Evolutionary conservation across 78 protist species (phyloP).

Genomic region (Isochrysis galbana): DNA sequence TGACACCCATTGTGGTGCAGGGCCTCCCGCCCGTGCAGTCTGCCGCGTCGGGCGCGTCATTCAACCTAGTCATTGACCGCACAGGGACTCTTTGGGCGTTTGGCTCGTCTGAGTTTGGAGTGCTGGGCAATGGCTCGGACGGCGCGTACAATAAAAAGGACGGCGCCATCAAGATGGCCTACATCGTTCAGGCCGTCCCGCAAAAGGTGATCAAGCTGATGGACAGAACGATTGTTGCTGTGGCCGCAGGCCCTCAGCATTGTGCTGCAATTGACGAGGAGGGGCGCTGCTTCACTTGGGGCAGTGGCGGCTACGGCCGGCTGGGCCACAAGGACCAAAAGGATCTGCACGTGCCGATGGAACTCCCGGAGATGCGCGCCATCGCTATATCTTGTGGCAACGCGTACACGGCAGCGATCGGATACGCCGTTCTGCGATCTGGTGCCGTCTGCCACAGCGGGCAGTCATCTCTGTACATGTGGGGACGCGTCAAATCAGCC

Average conservation of each 20-base stretch:
- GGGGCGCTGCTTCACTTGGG: not conserved
- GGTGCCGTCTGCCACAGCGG: not conserved
- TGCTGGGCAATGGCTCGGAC: constrained; percentile 3
- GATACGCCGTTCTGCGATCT: not conserved
- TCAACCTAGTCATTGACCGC: not conserved
- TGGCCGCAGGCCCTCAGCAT: not conserved
- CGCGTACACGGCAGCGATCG: not conserved
- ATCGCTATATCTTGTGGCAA: not conserved
- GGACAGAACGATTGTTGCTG: not conserved
- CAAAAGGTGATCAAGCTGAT: not conserved
- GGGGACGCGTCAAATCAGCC: not conserved
- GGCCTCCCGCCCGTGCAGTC: not conserved
- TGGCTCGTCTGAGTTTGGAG: not conserved
- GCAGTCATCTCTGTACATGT: not conserved
- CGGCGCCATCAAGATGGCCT: not conserved
- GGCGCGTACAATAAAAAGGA: not conserved
- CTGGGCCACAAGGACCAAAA: not conserved
- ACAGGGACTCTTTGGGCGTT: not conserved
- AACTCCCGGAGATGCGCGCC: not conserved
- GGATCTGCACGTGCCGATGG: not conserved
- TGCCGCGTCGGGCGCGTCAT: not conserved
- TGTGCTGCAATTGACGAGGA: not conserved
- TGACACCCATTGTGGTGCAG: not conserved
- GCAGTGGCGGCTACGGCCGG: not conserved
- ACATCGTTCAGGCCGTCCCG: not conserved